Conservation (phyloP, 192 early-diverging fungal genomes). For the Linnemannia zychae region DNA sequence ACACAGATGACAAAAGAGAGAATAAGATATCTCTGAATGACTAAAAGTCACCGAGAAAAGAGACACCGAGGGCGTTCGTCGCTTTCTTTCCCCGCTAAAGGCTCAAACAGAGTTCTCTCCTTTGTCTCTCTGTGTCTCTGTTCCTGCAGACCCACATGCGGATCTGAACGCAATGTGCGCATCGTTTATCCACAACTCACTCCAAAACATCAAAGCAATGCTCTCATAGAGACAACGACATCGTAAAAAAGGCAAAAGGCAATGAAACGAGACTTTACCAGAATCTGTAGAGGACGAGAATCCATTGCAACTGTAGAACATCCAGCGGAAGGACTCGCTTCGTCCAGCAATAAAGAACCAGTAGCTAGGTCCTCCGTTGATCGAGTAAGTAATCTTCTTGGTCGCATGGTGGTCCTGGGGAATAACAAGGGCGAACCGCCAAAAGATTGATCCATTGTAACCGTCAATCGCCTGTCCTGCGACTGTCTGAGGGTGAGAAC, state of each 20-base stretch:
- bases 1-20: not conserved
- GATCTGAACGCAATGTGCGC: not conserved
- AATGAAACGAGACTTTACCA: constrained; percentile 27
- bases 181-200: constrained; percentile 26
- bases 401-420: constrained; percentile 58
- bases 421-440: constrained; percentile 70
- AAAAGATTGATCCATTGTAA: constrained; percentile 74
- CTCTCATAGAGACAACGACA: not conserved
- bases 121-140: not conserved
- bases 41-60: not conserved
- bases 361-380: constrained; percentile 60
- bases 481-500: constrained; percentile 12
- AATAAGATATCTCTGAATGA: not conserved
- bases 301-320: constrained; percentile 82
- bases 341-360: constrained; percentile 63
- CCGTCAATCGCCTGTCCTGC: constrained; percentile 61
- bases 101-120: not conserved
- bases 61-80: no score
- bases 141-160: not conserved
- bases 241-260: not conserved
- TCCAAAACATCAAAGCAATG: not conserved
- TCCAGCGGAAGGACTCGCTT: constrained; percentile 71
- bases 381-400: constrained; percentile 42
- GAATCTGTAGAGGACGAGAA: constrained; percentile 62
- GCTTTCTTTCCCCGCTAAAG: not conserved